These are phyloP conservation scores for Nevesoporus exiguus DNA, from an alignment of 768 basidiomycete genomes.

Conservation along the genomic window DNA sequence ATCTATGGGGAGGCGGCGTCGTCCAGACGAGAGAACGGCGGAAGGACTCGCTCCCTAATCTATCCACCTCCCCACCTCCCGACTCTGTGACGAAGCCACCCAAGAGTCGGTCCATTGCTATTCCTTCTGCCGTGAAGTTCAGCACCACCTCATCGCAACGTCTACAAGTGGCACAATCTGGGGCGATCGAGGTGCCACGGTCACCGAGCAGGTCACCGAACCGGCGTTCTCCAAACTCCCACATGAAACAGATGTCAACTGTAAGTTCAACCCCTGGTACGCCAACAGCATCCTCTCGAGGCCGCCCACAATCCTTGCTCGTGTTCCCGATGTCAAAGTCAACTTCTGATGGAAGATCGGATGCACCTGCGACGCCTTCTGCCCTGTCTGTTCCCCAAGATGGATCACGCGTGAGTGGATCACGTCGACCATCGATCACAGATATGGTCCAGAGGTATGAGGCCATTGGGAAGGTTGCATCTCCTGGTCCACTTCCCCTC, in stretches of 20 bases:
- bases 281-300: conserved; percentile 39
- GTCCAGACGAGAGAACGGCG: conserved; percentile 43
- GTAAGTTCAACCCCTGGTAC: conserved; percentile 20
- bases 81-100: conserved; percentile 15
- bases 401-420: conserved; percentile 35
- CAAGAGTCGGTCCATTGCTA: conserved; percentile 21
- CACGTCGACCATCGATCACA: conserved; percentile 74
- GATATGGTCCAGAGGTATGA: conserved; percentile 86
- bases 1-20: conserved; percentile 66
- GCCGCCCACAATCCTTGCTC: conserved; percentile 82
- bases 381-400: conserved; percentile 48
- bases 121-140: conserved; percentile 18
- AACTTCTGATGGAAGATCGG: conserved; percentile 38
- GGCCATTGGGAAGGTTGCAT: conserved; percentile 45
- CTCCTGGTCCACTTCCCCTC: conserved; percentile 30
- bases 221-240: conserved; percentile 26
- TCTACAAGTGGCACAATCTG: conserved; percentile 18
- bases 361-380: conserved; percentile 32
- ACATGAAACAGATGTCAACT: conserved; percentile 31
- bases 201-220: conserved; percentile 31
- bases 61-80: conserved; percentile 15
- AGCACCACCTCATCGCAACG: conserved; percentile 25
- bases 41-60: conserved; percentile 18
- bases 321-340: conserved; percentile 51
- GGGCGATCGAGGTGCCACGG: conserved; percentile 17